Evolutionary conservation across 805 yeast species (phyloP).

Genomic region (Candida anglica): DNA sequence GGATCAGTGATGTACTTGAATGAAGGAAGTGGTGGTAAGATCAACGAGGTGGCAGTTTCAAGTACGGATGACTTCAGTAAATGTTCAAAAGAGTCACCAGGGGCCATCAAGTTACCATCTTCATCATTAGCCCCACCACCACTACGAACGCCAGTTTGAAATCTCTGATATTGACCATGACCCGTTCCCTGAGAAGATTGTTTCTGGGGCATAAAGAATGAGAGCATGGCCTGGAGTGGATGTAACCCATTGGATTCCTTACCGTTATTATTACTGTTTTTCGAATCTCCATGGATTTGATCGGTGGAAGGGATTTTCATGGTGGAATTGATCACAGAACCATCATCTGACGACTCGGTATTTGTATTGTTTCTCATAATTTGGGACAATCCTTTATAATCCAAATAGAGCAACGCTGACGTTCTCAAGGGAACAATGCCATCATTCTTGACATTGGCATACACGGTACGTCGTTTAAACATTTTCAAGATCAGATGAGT

Average conservation of each 20-base stretch:
- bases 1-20: conserved; percentile 68
- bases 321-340: conserved; percentile 4
- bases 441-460: conserved; percentile 88
- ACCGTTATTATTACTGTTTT: not conserved
- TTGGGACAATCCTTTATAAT: conserved; percentile 61
- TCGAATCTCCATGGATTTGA: too few species aligned
- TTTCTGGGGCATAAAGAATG: conserved; percentile 41
- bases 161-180: conserved; percentile 11
- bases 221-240: conserved; percentile 33
- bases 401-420: conserved; percentile 77
- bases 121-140: too few species aligned
- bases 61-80: conserved; percentile 74
- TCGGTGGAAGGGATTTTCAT: conserved; percentile 6
- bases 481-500: conserved; percentile 58
- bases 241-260: conserved; percentile 6
- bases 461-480: conserved; percentile 71
- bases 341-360: conserved; percentile 3
- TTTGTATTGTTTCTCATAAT: conserved; percentile 13
- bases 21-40: conserved; percentile 80
- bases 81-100: not conserved
- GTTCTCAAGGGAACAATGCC: conserved; percentile 96
- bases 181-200: conserved; percentile 13
- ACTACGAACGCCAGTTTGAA: conserved; percentile 11
- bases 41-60: conserved; percentile 70
- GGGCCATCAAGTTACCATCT: too few species aligned